phyloP scores from a whole-genome alignment of 768 basidiomycete species.

The Suillus subalutaceus region DNA sequence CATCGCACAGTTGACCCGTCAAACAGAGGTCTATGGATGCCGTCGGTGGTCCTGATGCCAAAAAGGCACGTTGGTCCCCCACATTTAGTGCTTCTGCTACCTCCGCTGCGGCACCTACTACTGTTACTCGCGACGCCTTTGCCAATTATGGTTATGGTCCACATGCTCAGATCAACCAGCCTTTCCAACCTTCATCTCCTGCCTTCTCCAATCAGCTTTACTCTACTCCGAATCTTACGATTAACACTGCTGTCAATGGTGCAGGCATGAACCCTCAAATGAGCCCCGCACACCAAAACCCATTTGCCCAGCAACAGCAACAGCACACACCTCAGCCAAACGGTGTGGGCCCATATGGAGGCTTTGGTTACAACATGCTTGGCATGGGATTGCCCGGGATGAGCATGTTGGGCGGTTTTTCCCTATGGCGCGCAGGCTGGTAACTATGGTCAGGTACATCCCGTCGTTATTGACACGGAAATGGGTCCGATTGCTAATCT shows the following conservation, averaged over 20 bases:
- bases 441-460: conserved; percentile 63
- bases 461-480: conserved; percentile 5
- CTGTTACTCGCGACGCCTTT: conserved; percentile 65
- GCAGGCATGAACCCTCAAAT: conserved; percentile 59
- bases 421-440: conserved; percentile 73
- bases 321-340: conserved; percentile 45
- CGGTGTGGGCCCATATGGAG: conserved; percentile 55
- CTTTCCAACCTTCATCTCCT: conserved; percentile 48
- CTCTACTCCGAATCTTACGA: conserved; percentile 68
- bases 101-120: conserved; percentile 38
- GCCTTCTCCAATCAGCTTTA: conserved; percentile 66
- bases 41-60: conserved; percentile 79
- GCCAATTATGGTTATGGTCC: conserved; percentile 89
- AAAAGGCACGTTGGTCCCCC: conserved; percentile 91
- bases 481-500: conserved; percentile 2
- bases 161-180: conserved; percentile 65
- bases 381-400: conserved; percentile 80
- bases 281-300: conserved; percentile 62
- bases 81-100: conserved; percentile 45
- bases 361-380: conserved; percentile 75
- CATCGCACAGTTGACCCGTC: conserved; percentile 8
- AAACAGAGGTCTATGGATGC: conserved; percentile 83
- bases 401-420: conserved; percentile 71
- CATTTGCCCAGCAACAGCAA: conserved; percentile 49
- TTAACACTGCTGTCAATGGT: conserved; percentile 60